Conservation (phyloP, 768 basidiomycete genomes). For the Zangia roseola region DNA sequence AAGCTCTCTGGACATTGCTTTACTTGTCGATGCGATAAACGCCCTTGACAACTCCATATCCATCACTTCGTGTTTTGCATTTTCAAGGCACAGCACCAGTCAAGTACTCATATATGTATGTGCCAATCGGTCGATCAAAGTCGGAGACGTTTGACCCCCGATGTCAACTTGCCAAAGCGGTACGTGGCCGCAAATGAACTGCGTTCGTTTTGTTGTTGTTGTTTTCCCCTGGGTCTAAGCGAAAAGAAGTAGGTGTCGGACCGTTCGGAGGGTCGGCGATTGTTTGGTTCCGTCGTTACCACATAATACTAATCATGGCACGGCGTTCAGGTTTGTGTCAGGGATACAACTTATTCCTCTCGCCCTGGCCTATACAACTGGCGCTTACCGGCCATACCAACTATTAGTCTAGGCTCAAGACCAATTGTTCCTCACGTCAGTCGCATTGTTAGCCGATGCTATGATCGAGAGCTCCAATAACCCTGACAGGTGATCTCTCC, state of each 20-base stretch:
- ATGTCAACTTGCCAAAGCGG: conserved; percentile 10
- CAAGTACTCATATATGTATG: too few species aligned
- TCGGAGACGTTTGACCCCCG: conserved; percentile 27
- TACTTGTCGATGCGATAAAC: too few species aligned
- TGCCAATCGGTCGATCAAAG: conserved; percentile 19
- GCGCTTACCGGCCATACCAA: too few species aligned
- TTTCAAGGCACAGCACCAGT: conserved; percentile 3
- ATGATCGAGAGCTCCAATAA: neutral
- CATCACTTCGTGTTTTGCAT: neutral
- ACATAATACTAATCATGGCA: neutral
- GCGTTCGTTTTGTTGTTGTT: neutral
- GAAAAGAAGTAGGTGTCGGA: conserved; percentile 3
- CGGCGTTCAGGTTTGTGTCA: neutral
- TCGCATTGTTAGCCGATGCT: neutral
- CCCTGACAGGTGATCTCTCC: neutral
- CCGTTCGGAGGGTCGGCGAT: conserved; percentile 16
- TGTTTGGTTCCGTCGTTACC: conserved; percentile 18
- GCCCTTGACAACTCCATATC: neutral
- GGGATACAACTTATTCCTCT: neutral
- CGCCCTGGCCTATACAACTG: too few species aligned
- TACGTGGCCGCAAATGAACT: too few species aligned
- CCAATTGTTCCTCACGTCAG: conserved; percentile 10
- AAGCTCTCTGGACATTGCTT: neutral
- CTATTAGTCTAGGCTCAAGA: neutral
- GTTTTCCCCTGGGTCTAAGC: conserved; percentile 4